These are phyloP conservation scores for Aspergillus clavatus DNA, from an alignment of 2,329 filamentous ascomycete genomes.

Conservation along the genomic window DNA sequence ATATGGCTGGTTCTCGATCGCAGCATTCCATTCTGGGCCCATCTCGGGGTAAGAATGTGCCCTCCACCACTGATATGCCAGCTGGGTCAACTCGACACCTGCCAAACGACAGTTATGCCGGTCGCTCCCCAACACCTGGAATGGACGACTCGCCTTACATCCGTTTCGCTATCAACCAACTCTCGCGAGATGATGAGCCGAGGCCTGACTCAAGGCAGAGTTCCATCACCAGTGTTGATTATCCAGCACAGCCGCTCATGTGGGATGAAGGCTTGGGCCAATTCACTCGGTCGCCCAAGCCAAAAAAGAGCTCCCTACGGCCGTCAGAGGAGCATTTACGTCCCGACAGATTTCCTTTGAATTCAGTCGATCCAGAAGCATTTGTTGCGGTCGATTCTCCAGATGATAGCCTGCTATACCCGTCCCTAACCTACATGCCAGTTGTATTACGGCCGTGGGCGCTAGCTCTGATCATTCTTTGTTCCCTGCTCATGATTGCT, in stretches of 20 bases:
- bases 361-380: conserved; percentile 35
- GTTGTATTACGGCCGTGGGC: conserved; percentile 63
- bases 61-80: conserved; percentile 19
- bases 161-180: conserved; percentile 80
- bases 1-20: conserved; percentile 11
- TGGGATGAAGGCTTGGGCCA: conserved; percentile 45
- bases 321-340: conserved; percentile 8
- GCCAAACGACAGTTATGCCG: conserved; percentile 24
- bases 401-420: conserved; percentile 41
- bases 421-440: conserved; percentile 65
- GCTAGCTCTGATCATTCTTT: conserved; percentile 55
- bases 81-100: conserved; percentile 23
- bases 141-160: conserved; percentile 84
- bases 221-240: conserved; percentile 41
- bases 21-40: conserved; percentile 6
- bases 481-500: conserved; percentile 66
- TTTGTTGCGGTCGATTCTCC: conserved; percentile 48
- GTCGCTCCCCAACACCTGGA: conserved; percentile 61
- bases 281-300: conserved; percentile 31
- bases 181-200: conserved; percentile 69
- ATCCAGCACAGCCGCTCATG: conserved; percentile 49
- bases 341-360: conserved; percentile 7
- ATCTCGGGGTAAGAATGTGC: conserved; percentile 9
- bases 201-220: conserved; percentile 51
- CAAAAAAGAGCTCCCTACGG: conserved; percentile 29